phyloP scores from a whole-genome alignment of 805 yeast genomes.

The Metschnikowia lachancei region DNA sequence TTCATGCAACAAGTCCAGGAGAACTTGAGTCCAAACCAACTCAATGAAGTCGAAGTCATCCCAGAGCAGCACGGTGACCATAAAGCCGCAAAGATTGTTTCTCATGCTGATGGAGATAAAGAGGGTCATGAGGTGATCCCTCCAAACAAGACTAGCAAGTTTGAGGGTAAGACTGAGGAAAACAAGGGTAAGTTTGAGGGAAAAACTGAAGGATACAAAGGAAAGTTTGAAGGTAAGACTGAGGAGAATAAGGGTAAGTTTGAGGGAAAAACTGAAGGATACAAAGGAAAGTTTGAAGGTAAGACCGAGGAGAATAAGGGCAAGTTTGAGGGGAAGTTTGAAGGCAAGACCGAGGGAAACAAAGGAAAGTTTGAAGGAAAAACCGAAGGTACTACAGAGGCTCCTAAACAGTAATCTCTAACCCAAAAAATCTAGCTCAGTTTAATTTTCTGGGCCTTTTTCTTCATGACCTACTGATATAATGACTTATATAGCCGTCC shows the following conservation, averaged over 20 bases:
- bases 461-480: neutral
- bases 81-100: neutral
- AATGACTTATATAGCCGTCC: neutral
- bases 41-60: slow-evolving; percentile 10
- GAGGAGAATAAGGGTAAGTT: slow-evolving; percentile 12
- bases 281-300: slow-evolving; percentile 10
- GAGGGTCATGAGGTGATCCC: slow-evolving; percentile 8
- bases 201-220: slow-evolving; percentile 12
- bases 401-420: neutral
- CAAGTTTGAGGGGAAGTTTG: slow-evolving; percentile 5
- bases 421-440: neutral
- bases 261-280: slow-evolving; percentile 11
- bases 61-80: slow-evolving; percentile 7
- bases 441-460: neutral
- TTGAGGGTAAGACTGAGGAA: slow-evolving; percentile 10
- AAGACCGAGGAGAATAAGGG: slow-evolving; percentile 10
- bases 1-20: slow-evolving; percentile 11
- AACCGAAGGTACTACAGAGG: slow-evolving; percentile 9
- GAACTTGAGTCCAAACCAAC: slow-evolving; percentile 8
- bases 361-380: slow-evolving; percentile 5
- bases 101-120: slow-evolving; percentile 7
- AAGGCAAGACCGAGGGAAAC: slow-evolving; percentile 12
- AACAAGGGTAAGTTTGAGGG: slow-evolving; percentile 15
- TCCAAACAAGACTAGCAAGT: slow-evolving; percentile 1
- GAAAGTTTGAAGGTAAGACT: slow-evolving; percentile 9